Conservation (phyloP, 495 filamentous ascomycete species). For the Zalerion maritima region DNA sequence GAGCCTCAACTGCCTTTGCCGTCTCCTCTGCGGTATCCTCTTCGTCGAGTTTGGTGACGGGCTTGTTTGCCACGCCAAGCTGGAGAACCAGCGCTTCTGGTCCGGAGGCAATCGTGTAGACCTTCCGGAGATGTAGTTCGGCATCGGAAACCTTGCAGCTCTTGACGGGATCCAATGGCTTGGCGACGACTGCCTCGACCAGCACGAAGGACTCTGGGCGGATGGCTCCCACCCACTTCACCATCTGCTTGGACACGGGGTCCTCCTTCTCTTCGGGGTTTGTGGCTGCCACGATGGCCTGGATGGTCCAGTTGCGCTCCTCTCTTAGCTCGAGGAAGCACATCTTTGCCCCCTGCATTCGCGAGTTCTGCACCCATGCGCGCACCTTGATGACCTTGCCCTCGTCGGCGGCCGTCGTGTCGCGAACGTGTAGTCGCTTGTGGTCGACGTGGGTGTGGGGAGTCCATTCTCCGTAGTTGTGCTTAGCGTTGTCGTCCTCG, state of each 20-base stretch:
- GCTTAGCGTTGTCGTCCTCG: constrained; percentile 53
- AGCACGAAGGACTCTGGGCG: constrained; percentile 72
- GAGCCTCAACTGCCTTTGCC: constrained; percentile 43
- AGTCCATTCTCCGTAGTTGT: constrained; percentile 47
- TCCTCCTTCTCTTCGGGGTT: constrained; percentile 32
- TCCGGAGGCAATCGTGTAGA: constrained; percentile 49
- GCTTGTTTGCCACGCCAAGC: constrained; percentile 50
- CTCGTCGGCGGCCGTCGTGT: constrained; percentile 41
- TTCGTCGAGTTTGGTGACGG: constrained; percentile 49
- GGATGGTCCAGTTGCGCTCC: constrained; percentile 60
- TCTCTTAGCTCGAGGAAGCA: constrained; percentile 82
- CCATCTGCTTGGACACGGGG: constrained; percentile 66
- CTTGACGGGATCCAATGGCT: constrained; percentile 69
- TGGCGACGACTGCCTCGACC: constrained; percentile 68
- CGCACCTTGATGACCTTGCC: constrained; percentile 68
- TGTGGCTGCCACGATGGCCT: constrained; percentile 55
- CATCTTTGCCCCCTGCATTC: constrained; percentile 82
- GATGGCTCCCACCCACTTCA: constrained; percentile 71
- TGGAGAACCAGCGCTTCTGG: constrained; percentile 55
- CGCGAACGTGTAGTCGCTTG: constrained; percentile 33
- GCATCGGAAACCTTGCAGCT: constrained; percentile 57
- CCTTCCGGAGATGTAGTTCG: constrained; percentile 77
- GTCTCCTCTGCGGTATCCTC: constrained; percentile 37
- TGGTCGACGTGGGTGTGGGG: constrained; percentile 19
- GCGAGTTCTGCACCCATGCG: constrained; percentile 72